Evolutionary conservation across 345 rosid species (phyloP), one percentile per base, ranked within the genome.

Genomic region (Gossypium raimondii): DNA sequence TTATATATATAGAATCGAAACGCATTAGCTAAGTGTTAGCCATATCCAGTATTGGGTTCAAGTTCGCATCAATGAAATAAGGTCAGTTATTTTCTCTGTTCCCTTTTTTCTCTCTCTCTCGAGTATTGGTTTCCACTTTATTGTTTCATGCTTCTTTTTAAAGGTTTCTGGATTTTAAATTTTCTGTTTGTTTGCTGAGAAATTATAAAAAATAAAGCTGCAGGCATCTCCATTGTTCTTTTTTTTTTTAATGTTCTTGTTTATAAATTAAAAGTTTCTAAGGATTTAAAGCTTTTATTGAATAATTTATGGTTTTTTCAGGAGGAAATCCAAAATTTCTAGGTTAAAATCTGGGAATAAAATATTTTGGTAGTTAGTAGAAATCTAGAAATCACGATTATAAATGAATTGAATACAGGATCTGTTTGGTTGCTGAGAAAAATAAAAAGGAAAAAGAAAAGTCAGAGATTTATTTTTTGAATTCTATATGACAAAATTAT

Each of bases 161-260:
- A 34, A 34, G 41, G 41, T 29, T 34, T 53, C 48, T n/a, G 12
- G 73, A 13, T 52, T 4, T 29, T 70, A 29, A 5, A 3, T 53
- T 52, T 34, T 70, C 48, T 53, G 74, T 70, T 70, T 70, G 61
- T 29, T 70, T 70, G 22, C n/a, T 34, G 50, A 52, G 74, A 70
- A 70, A 70, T 51, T 8, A 52, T 66, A 44, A 38, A 8, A 50
- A 70, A 2, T 5, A 2, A 51, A 29, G 22, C 17, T 63, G 47
- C 48, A 38, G 11, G 44, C 45, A 34, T 20, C 20, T 62, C 48
- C 67, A 38, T 17, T 63, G 47, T 45, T 34, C 29, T 27, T 34
- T 34, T 34, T 0, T 34, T 0, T 34, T 34, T 34, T 34, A 34
- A 34, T 34, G 41, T 34, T 34, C 7, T 34, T 34, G 41, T 34